phyloP scores from a whole-genome alignment of 2,329 filamentous ascomycete species.

The Arthrocladium fulminans region DNA sequence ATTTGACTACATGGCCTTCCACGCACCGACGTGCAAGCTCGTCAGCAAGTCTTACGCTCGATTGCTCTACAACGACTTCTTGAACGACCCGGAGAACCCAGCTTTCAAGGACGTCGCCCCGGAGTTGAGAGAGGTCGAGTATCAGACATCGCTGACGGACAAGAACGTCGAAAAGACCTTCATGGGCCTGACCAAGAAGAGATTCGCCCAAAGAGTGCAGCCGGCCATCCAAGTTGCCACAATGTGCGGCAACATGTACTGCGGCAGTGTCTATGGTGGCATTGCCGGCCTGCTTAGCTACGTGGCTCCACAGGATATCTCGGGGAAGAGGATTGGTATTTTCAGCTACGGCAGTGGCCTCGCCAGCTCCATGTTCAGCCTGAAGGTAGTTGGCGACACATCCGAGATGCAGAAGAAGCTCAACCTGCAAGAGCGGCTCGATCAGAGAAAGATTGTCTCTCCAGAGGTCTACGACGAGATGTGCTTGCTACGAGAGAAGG shows the following conservation, averaged over 20 bases:
- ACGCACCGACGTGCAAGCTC: conserved; percentile 78
- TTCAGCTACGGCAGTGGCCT: conserved; percentile 76
- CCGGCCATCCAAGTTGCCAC: conserved; percentile 68
- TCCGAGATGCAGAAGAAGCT: conserved; percentile 59
- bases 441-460: conserved; percentile 55
- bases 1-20: conserved; percentile 77
- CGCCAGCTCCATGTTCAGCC: conserved; percentile 64
- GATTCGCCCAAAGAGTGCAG: conserved; percentile 67
- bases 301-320: conserved; percentile 52
- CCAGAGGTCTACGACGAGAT: conserved; percentile 70
- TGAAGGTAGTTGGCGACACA: conserved; percentile 57
- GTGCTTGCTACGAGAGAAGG: conserved; percentile 72
- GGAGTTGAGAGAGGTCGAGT: conserved; percentile 69
- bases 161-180: conserved; percentile 81
- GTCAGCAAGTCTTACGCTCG: conserved; percentile 78
- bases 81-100: conserved; percentile 57
- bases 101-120: conserved; percentile 66
- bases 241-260: conserved; percentile 61
- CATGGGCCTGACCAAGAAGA: conserved; percentile 75
- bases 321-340: conserved; percentile 64
- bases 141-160: conserved; percentile 69
- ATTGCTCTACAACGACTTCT: conserved; percentile 78
- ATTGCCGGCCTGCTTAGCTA: conserved; percentile 54
- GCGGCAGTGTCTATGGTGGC: conserved; percentile 50
- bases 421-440: conserved; percentile 60